A percentile compares a stretch with the other conserved stretches of the same genome.
phyloP scores from a whole-genome alignment of 345 rosid genomes.

The Cochlearia excelsa region DNA sequence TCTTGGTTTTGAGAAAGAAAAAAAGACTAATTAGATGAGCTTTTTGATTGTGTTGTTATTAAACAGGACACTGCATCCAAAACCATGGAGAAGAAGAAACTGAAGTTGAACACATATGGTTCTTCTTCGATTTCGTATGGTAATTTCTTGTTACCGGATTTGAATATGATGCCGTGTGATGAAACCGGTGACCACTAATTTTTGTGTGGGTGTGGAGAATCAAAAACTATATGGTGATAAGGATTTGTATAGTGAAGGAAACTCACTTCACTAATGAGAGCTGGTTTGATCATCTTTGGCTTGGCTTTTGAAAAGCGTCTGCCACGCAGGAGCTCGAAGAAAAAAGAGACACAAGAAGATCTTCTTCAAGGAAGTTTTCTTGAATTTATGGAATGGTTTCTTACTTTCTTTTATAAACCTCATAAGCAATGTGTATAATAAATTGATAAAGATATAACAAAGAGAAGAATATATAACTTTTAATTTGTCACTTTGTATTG shows the following conservation, averaged over 20 bases:
- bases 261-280: constrained; percentile 9
- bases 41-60: constrained; percentile 7
- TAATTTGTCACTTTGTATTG: too few species aligned
- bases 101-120: constrained; percentile 25
- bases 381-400: too few species aligned
- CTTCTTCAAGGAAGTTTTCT: neutral
- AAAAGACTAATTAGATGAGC: too few species aligned
- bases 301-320: neutral
- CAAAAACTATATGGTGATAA: neutral
- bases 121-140: constrained; percentile 10
- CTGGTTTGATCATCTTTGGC: constrained; percentile 27
- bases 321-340: neutral
- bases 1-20: too few species aligned
- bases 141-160: constrained; percentile 62
- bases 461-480: too few species aligned
- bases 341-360: neutral
- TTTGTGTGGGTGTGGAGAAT: constrained; percentile 21
- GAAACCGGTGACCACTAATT: constrained; percentile 27
- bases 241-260: constrained; percentile 29
- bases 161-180: constrained; percentile 65
- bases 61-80: constrained; percentile 51
- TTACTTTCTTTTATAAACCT: too few species aligned
- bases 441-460: too few species aligned
- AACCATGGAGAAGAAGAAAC: constrained; percentile 37
- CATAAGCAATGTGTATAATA: too few species aligned